A percentile compares a stretch with the other conserved stretches of the same genome.
Conservation (phyloP, 2,329 filamentous ascomycete species). For the Emmonsia crescens region DNA sequence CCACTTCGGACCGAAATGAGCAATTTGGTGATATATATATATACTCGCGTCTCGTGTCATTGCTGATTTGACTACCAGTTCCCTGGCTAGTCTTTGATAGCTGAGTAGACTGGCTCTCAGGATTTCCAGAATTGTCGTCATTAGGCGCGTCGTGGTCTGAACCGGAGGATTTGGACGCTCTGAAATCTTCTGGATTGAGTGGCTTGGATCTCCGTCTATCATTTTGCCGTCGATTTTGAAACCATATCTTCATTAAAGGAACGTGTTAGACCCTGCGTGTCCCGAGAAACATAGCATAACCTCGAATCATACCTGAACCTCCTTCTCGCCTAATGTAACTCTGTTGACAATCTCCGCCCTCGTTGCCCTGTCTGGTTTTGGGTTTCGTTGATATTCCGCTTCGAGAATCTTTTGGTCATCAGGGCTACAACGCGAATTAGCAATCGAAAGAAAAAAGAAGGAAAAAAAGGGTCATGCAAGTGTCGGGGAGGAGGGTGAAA, state of each 20-base stretch:
- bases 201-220: conserved; percentile 81
- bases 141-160: conserved; percentile 18
- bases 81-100: background rate
- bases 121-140: conserved; percentile 11
- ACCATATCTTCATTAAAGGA: conserved; percentile 65
- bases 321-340: conserved; percentile 85
- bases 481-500: background rate
- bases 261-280: conserved; percentile 19
- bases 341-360: conserved; percentile 73
- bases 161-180: conserved; percentile 17
- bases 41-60: background rate
- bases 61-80: background rate
- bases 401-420: conserved; percentile 86
- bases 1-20: background rate
- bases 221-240: conserved; percentile 90
- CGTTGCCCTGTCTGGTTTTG: conserved; percentile 83
- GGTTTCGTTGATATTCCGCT: conserved; percentile 69
- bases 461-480: background rate
- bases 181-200: conserved; percentile 63
- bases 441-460: background rate
- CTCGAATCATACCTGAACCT: conserved; percentile 66
- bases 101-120: background rate
- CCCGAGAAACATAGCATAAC: conserved; percentile 7
- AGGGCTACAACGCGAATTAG: conserved; percentile 43
- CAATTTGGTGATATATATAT: background rate